Evolutionary conservation across 306 rosid species (phyloP), one percentile per base, ranked within the genome.

Genomic region (Astragalus membranaceus): DNA sequence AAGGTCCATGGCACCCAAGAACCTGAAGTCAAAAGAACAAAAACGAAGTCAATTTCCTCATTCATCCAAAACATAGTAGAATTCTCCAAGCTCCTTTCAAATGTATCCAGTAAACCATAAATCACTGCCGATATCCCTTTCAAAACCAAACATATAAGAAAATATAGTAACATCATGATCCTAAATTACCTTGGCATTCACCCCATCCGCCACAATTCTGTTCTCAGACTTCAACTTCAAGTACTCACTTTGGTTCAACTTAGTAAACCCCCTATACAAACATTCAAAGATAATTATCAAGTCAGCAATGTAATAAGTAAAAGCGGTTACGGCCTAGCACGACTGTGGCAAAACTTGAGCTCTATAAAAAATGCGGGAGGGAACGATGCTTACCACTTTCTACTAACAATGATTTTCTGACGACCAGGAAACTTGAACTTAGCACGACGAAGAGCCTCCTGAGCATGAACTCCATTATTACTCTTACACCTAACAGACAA

Each of bases 1-100:
- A 78, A 66, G 85, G 88, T 63, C 94, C 97, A 67, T 92, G 96
- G 80, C 96, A 82, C 29, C 97, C 97, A 76, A 89, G 89, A 69
- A 84, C 85, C 90, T 90, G 81, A 82, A 82, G 14, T 1, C 5
- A 1, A 65, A 4, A n/a, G 8, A 16, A 46, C 15, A 68, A 15
- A 23, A 36, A 15, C 1, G 5, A 0, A 44, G 30, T 58, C 61
- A 70, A 30, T 10, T 20, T 17, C 51, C 6, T 50, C 4, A 55
- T 10, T 16, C 7, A 64, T 54, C 14, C 50, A 55, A 67, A 73
- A 43, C 35, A 64, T 13, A 5, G 9, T 37, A 0, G 10, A 43
- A 2, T 26, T 26, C 30, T 26, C 30, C 30, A 26, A 26, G 0
- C 30, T 26, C 4, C 30, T 26, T 26, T 26, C 30, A 26, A 26